phyloP scores from a whole-genome alignment of 768 basidiomycete genomes.

The Phaeolepiota aurea region DNA sequence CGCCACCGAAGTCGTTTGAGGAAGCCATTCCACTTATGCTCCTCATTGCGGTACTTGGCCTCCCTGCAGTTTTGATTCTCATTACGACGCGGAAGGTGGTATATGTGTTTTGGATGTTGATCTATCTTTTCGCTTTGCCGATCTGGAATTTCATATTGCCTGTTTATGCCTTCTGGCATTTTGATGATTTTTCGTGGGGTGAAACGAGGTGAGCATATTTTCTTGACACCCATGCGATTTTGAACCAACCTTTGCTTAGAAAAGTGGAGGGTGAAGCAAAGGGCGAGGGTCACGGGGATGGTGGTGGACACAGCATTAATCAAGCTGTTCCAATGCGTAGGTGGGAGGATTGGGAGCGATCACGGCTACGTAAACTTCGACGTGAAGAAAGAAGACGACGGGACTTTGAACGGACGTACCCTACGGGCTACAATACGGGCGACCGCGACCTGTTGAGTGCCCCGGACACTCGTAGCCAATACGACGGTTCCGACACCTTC shows the following conservation, averaged over 20 bases:
- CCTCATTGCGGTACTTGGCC: conserved; percentile 83
- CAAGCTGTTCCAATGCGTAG: conserved; percentile 82
- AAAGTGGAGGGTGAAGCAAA: conserved; percentile 92
- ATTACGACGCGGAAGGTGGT: conserved; percentile 92
- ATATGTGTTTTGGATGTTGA: conserved; percentile 97
- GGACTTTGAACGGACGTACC: conserved; percentile 76
- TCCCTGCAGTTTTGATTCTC: conserved; percentile 87
- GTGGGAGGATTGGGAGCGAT: conserved; percentile 99
- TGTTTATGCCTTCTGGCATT: conserved; percentile 97
- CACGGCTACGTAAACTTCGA: conserved; percentile 81
- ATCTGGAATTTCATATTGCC: conserved; percentile 96
- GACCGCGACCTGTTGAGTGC: conserved; percentile 59
- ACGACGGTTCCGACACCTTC: conserved; percentile 73
- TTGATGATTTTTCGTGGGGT: conserved; percentile 99
- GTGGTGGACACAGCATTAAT: conserved; percentile 41
- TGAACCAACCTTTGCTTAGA: conserved; percentile 32
- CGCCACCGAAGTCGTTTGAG: conserved; percentile 78
- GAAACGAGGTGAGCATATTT: conserved; percentile 72
- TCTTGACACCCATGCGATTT: neutral
- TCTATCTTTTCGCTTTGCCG: conserved; percentile 87
- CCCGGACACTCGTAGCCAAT: conserved; percentile 50
- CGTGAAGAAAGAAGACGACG: conserved; percentile 76
- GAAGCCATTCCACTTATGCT: conserved; percentile 92
- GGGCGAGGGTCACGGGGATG: conserved; percentile 68
- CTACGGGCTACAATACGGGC: conserved; percentile 53